Evolutionary conservation across 73 alveolate genomes (phyloP).

Genomic region (Tetrahymena thermophila): DNA sequence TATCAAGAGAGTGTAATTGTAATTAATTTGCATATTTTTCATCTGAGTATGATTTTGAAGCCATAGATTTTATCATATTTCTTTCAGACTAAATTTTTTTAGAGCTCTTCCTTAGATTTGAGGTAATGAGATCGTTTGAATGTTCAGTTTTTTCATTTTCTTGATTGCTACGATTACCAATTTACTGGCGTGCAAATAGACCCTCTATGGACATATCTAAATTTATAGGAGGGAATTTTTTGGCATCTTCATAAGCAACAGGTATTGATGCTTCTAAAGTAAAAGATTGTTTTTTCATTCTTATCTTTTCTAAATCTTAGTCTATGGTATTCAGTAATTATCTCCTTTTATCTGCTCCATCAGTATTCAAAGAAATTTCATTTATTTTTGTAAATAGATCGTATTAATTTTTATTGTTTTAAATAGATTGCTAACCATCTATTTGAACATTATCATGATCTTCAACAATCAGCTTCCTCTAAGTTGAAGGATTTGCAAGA

Average conservation of each 20-base stretch:
- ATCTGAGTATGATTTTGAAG: background rate
- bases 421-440: background rate
- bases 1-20: background rate
- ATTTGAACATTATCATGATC: background rate
- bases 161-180: background rate
- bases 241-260: background rate
- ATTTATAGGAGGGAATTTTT: background rate
- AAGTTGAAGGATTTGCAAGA: background rate
- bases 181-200: background rate
- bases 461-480: background rate
- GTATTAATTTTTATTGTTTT: background rate
- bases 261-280: background rate
- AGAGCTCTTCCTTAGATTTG: background rate
- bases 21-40: background rate
- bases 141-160: background rate
- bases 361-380: background rate
- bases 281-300: background rate
- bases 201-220: background rate
- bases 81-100: background rate
- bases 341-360: background rate
- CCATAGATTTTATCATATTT: background rate
- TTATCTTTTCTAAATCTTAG: background rate
- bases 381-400: background rate
- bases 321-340: background rate
- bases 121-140: background rate